Evolutionary conservation across 352 stramenopile genomes (phyloP), one percentile per base, ranked within the genome.

Genomic region (Blastocystis sp.): DNA sequence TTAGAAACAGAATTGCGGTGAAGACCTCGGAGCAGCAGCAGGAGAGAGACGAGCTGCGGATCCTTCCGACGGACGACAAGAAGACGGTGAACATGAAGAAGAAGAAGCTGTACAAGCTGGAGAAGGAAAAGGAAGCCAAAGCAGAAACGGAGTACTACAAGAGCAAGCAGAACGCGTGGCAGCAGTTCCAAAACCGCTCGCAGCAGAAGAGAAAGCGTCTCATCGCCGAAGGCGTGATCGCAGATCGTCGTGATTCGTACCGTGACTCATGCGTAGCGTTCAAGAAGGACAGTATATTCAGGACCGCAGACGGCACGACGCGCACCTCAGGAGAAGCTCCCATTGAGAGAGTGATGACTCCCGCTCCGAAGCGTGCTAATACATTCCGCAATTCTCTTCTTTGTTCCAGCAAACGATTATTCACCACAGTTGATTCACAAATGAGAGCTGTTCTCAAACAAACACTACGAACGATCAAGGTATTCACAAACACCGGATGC

Each of bases 271-370:
- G 13, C 4, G 55, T 61, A 80, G 69, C 69, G 1, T 80, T 80
- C 69, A 80, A 80, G 69, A 80, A 80, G 45, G 69, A 62, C 2
- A 80, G 69, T 16, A 80, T 80, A 33, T 80, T 80, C 69, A 37
- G 69, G 3, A 80, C 69, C 2, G 62, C 69, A 2, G 39, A 62
- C 29, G 69, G 69, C 62, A 63, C 69, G 2, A 31, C 55, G 41
- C 37, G 69, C 29, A 80, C 69, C 12, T 80, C 69, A 2, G 69
- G 69, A 80, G 39, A 37, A n/a, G 31, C 69, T 61, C 69, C 69
- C 13, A 80, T 51, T 26, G 69, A 80, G 55, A n/a, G 39, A 29
- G 33, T 41, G 13, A 80, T 80, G 69, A 80, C 69, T 41, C 69
- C 69, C 4, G 69, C 33, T 31, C 69, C 69, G 19, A 80, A 80